Percentiles rank a stretch among this genome's conserved stretches.
These are phyloP conservation scores for Ustilago loliicola DNA, from an alignment of 1,284 basidiomycete species.

Conservation along the genomic window DNA sequence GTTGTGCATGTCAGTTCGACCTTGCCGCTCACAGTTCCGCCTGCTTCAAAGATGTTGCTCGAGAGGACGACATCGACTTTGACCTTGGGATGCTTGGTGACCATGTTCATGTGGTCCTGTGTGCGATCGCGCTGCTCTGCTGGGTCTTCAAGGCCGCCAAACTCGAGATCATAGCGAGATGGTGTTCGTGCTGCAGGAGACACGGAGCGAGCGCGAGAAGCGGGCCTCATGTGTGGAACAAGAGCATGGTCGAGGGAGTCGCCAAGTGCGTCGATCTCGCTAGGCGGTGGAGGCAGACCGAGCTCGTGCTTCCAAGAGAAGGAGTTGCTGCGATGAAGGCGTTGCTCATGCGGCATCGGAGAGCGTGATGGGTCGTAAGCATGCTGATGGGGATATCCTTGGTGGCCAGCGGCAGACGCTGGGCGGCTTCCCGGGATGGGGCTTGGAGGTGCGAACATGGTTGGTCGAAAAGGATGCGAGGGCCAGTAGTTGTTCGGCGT, in stretches of 20 bases:
- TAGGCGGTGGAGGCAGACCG: slow-evolving; percentile 59
- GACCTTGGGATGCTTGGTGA: slow-evolving; percentile 65
- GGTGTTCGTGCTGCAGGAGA: slow-evolving; percentile 31
- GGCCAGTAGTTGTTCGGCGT: background rate
- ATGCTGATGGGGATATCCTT: slow-evolving; percentile 19
- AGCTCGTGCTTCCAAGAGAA: slow-evolving; percentile 55
- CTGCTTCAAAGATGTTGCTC: slow-evolving; percentile 60
- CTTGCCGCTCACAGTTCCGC: slow-evolving; percentile 56
- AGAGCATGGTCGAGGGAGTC: slow-evolving; percentile 39
- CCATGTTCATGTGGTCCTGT: slow-evolving; percentile 59
- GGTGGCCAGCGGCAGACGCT: slow-evolving; percentile 38
- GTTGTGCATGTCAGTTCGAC: slow-evolving; percentile 64
- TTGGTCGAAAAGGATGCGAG: background rate
- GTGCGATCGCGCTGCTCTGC: slow-evolving; percentile 36
- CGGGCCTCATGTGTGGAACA: slow-evolving; percentile 19
- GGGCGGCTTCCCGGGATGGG: slow-evolving; percentile 35
- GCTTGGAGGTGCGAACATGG: slow-evolving; percentile 55
- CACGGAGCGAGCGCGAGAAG: slow-evolving; percentile 27
- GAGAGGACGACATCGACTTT: slow-evolving; percentile 56
- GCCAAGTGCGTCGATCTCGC: slow-evolving; percentile 46
- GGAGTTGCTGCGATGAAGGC: slow-evolving; percentile 32
- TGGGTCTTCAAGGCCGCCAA: slow-evolving; percentile 40
- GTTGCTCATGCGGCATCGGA: slow-evolving; percentile 19
- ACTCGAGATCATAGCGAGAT: slow-evolving; percentile 47
- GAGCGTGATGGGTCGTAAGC: slow-evolving; percentile 33